These are phyloP conservation scores for Cladophialophora carrionii DNA, from an alignment of 2,329 filamentous ascomycete genomes.

Conservation along the genomic window DNA sequence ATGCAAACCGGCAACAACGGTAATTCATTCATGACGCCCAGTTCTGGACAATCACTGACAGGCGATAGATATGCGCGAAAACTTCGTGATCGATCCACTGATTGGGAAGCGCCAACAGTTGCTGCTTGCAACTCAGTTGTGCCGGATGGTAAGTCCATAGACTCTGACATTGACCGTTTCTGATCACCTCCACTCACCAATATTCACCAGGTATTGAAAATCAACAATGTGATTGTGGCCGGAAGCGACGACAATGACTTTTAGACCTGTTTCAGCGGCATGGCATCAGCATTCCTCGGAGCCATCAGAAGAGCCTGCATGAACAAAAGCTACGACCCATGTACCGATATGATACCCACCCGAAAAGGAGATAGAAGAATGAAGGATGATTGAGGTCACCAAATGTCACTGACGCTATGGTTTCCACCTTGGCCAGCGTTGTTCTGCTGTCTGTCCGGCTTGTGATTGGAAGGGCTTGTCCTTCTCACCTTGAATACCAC, in stretches of 20 bases:
- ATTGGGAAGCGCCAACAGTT: constrained; percentile 98
- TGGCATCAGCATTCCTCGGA: constrained; percentile 19
- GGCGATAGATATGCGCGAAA: constrained; percentile 81
- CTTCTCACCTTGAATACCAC: neutral
- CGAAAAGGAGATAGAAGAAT: constrained; percentile 25
- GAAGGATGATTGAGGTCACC: constrained; percentile 6
- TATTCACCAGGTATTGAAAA: constrained; percentile 64
- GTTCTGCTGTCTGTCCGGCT: neutral
- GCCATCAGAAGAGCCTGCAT: constrained; percentile 18
- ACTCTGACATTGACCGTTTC: neutral
- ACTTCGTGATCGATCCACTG: constrained; percentile 96
- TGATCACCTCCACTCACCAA: constrained; percentile 8
- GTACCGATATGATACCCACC: constrained; percentile 29
- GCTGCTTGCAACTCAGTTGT: constrained; percentile 92
- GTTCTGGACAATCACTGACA: constrained; percentile 22
- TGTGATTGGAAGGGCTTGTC: neutral
- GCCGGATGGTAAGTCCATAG: constrained; percentile 72
- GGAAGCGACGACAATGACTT: constrained; percentile 86
- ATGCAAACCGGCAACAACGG: constrained; percentile 91
- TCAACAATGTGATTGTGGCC: constrained; percentile 92
- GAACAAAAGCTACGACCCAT: constrained; percentile 18
- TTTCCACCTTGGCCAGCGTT: neutral
- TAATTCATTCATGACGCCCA: constrained; percentile 41
- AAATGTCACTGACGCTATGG: neutral
- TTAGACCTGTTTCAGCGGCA: constrained; percentile 46